Evolutionary conservation across 176 grass and related monocot species (phyloP), one percentile per base, ranked within the genome.

Genomic region (Secale cereale): DNA sequence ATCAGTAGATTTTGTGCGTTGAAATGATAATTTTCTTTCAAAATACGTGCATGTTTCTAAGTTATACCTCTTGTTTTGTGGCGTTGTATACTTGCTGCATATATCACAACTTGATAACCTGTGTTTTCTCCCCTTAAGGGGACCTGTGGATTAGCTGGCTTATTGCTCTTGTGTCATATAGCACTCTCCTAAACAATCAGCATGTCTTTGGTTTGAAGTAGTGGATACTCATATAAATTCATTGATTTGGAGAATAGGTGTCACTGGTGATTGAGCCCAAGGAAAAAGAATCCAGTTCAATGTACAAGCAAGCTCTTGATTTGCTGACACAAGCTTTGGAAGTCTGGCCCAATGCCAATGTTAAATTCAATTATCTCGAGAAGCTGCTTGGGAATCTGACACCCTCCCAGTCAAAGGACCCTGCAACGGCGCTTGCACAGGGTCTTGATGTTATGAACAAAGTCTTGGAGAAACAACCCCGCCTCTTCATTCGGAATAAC

Each of bases 361-460:
- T 99, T 65, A 99, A 99, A 83, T 99, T 99, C 82, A 99, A 99
- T 87, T 99, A 99, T 88, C 86, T 99, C 2, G 97, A 99, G 82
- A 99, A 99, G 80, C 86, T 96, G 86, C 90, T 99, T 57, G 90
- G 97, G 35, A 95, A 99, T 89, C 79, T 99, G 41, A 77, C 90
- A 54, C 88, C 93, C 43, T 91, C 97, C 30, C 97, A 90, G 75
- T 99, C 97, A 16, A 99, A 99, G 90, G 97, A 99, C 27, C 97
- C 97, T 70, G 94, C 97, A 79, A 91, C 94, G 37, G 91, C 94
- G 56, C 89, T 99, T 86, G 91, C 97, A 77, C 91, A 94, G 80
- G 97, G 97, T 79, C 97, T 99, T 91, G 97, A 99, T 96, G 97
- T 99, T 83, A 99, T 99, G 97, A 99, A 99, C 79, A 99, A 99